phyloP scores from a whole-genome alignment of 352 stramenopile species.

The Phytophthora pistaciae region DNA sequence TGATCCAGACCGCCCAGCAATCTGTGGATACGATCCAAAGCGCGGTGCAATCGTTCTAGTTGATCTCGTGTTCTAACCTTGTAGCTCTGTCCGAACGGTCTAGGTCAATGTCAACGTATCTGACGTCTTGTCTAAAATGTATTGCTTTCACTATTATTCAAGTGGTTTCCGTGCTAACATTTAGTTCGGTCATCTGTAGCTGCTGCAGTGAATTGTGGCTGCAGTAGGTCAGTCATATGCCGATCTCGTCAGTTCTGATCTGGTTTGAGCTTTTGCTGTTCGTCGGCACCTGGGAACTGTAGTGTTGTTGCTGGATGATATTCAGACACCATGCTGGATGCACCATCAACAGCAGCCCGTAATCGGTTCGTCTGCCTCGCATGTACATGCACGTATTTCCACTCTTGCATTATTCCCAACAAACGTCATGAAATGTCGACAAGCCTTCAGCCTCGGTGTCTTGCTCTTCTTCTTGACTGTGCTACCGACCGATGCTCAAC shows the following conservation, averaged over 20 bases:
- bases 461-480: conserved; percentile 13
- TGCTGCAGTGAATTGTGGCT: no score
- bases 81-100: conserved; percentile 3
- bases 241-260: conserved; percentile 23
- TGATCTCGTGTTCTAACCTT: not conserved
- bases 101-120: conserved; percentile 19
- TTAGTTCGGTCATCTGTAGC: no score
- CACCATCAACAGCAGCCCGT: not conserved
- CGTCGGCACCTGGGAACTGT: conserved; percentile 11
- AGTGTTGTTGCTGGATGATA: not conserved
- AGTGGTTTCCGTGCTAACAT: no score
- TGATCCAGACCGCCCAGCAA: conserved; percentile 22
- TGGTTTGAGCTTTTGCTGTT: conserved; percentile 9
- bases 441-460: conserved; percentile 6
- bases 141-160: not conserved
- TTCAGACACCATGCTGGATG: not conserved
- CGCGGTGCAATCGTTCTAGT: conserved; percentile 34
- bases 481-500: conserved; percentile 6
- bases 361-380: not conserved
- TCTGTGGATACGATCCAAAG: conserved; percentile 16
- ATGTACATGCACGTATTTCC: not conserved
- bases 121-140: not conserved
- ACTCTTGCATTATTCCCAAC: not conserved
- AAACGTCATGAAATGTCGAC: conserved; percentile 23
- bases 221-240: conserved; percentile 3